Conservation (phyloP, 371 early-diverging fungal genomes). For the Coemansia sp. region DNA sequence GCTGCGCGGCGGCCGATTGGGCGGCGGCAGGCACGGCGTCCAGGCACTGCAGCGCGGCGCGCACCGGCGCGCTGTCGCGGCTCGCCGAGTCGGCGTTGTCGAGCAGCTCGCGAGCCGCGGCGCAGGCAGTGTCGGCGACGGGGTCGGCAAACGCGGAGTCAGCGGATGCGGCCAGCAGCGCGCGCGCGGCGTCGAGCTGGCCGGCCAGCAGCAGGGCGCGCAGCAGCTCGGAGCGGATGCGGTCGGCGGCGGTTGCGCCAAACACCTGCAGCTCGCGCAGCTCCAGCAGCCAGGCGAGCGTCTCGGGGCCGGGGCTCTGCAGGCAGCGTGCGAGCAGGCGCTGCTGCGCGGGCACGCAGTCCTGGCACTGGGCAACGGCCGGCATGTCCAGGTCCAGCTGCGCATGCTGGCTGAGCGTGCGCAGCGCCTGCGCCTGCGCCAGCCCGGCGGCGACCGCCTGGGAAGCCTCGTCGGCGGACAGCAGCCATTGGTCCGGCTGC, state of each 20-base stretch:
- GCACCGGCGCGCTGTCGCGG: constrained; percentile 11
- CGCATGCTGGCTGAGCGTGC: not conserved
- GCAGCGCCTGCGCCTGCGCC: not conserved
- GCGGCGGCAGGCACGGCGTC: not conserved
- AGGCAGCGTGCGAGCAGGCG: constrained; percentile 10
- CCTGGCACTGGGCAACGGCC: constrained; percentile 4
- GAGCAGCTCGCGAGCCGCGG: constrained; percentile 36
- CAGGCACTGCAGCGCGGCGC: constrained; percentile 24
- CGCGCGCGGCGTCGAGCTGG: constrained; percentile 20
- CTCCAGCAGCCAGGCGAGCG: not conserved
- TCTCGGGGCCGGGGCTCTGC: not conserved
- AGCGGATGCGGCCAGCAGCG: constrained; percentile 6
- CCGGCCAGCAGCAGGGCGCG: constrained; percentile 9
- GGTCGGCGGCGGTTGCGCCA: not conserved
- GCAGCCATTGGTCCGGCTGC: no score
- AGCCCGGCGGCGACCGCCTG: not conserved
- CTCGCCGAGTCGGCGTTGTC: constrained; percentile 36
- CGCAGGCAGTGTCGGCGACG: constrained; percentile 17
- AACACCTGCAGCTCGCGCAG: constrained; percentile 16
- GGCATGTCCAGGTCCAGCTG: constrained; percentile 1
- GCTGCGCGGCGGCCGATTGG: constrained; percentile 4
- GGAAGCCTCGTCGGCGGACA: not conserved
- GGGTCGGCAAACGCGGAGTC: constrained; percentile 6
- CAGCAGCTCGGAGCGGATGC: constrained; percentile 11
- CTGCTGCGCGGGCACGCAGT: constrained; percentile 12